Base-by-base conservation (phyloP, 139 green algal species). In the Spirogloea muscicola region DNA sequence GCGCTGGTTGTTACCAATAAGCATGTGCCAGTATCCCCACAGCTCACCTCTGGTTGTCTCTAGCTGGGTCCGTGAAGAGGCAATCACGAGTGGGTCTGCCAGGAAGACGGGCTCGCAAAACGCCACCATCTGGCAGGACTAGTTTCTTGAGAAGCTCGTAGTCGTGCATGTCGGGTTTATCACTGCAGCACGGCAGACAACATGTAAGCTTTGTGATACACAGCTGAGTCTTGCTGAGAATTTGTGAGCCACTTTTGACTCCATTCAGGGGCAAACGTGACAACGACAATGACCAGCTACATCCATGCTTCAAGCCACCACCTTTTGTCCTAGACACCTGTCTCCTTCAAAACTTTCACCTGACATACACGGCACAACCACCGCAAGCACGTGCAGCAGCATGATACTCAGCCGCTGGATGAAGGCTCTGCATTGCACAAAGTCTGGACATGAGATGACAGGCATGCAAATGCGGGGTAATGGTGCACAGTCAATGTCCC, bases 81-180 rank as follows among this genome's bases (percentile, higher is more conserved):
- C 80, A 89, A 82, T 97, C 92, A 1, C 81, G 72, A 0, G 91
- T 97, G 31, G 93, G 92, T 6, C 91, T 79, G 0, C 89, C 92
- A 16, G 93, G 91, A 62, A 87, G 85, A 33, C 40, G 44, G 7
- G 83, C 68, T 18, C 74, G 88, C 83, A 94, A 82, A n/a, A 91
- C 63, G 25, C 16, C 65, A n/a, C 90, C 90, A 61, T 91, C 89
- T 0, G 87, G 79, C 72, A 95, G 82, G 72, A 94, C 90, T 62
- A 95, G 79, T 55, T 69, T 58, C 25, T 79, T 61, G 49, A 95
- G 77, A 79, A 92, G 80, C 46, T 74, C 77, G 59, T 91, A 92
- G 84, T 95, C 86, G 77, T 98, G 93, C 16, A 76, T 79, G 3
- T 57, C 68, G 29, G 68, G 66, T 29, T 70, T 68, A 33, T 75